Conservation (phyloP, 495 filamentous ascomycete species). For the Podospora pseudopauciseta region DNA sequence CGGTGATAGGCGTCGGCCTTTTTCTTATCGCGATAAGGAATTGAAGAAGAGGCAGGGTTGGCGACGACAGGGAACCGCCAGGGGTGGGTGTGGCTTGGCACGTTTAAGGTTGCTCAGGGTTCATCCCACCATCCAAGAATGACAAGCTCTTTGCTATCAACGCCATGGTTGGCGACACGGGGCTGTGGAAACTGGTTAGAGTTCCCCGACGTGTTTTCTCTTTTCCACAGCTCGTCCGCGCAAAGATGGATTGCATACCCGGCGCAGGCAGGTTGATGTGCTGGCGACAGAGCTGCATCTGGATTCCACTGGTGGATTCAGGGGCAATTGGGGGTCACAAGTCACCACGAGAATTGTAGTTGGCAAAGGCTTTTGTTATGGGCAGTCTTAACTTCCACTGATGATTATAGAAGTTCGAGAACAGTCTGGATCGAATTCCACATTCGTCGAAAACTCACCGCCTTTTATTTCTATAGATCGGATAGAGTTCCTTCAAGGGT, state of each 20-base stretch:
- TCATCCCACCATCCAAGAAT: not conserved
- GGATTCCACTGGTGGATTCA: not conserved
- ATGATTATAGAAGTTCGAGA: too few relatives aligned
- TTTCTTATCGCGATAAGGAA: conserved; percentile 21
- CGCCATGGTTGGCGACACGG: not conserved
- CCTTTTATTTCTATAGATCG: not conserved
- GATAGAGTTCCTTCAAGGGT: conserved; percentile 2
- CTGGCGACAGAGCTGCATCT: conserved; percentile 8
- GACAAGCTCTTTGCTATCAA: not conserved
- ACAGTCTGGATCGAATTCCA: too few relatives aligned
- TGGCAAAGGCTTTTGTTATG: too few relatives aligned
- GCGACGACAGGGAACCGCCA: conserved; percentile 19
- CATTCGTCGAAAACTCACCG: not conserved
- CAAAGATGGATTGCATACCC: conserved; percentile 18
- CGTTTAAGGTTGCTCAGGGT: not conserved
- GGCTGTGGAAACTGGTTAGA: not conserved
- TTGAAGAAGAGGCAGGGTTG: conserved; percentile 15
- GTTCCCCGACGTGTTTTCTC: not conserved
- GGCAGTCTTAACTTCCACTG: too few relatives aligned
- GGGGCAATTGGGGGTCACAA: not conserved
- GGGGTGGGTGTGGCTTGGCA: not conserved
- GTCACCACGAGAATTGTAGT: not conserved
- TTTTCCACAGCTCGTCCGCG: conserved; percentile 9
- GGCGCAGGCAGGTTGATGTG: conserved; percentile 16
- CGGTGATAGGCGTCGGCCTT: conserved; percentile 5